Conservation (phyloP, 73 alveolate species). For the Paramecium octaurelia region DNA sequence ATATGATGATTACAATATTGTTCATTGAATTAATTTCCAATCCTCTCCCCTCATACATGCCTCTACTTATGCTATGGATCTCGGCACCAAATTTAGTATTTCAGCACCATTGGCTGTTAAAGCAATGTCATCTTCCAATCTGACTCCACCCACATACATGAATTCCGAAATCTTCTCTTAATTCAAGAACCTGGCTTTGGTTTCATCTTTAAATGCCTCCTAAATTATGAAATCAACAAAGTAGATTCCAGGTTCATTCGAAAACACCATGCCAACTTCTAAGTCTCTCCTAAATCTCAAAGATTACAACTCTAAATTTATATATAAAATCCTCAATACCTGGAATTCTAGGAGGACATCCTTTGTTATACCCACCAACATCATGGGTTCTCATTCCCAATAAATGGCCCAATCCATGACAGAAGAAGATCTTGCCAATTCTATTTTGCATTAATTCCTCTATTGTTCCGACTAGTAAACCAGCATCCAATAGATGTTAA, state of each 20-base stretch:
- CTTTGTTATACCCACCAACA: constrained; percentile 96
- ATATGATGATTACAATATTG: not conserved
- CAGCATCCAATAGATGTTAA: constrained; percentile 83
- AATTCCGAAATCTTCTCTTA: constrained; percentile 83
- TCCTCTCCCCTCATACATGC: constrained; percentile 65
- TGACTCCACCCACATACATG: constrained; percentile 96
- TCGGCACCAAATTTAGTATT: constrained; percentile 93
- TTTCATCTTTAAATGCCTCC: constrained; percentile 70
- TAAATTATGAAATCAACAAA: constrained; percentile 92
- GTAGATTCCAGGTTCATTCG: constrained; percentile 86
- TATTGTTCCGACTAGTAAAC: constrained; percentile 81
- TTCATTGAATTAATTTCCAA: constrained; percentile 21
- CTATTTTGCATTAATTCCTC: constrained; percentile 88
- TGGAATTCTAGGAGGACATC: constrained; percentile 84
- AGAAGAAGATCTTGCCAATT: constrained; percentile 94
- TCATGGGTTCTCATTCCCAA: constrained; percentile 97
- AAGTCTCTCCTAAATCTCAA: constrained; percentile 93
- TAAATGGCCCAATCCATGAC: constrained; percentile 99
- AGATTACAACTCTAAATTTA: constrained; percentile 72
- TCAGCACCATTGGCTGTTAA: constrained; percentile 92
- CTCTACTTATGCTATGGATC: constrained; percentile 97
- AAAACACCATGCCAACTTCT: constrained; percentile 82
- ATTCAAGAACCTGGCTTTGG: constrained; percentile 66
- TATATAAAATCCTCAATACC: not conserved
- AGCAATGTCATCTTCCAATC: constrained; percentile 97